A percentile compares a stretch with the other conserved stretches of the same genome.
phyloP scores from a whole-genome alignment of 768 basidiomycete species.

The Tricholoma furcatifolium region DNA sequence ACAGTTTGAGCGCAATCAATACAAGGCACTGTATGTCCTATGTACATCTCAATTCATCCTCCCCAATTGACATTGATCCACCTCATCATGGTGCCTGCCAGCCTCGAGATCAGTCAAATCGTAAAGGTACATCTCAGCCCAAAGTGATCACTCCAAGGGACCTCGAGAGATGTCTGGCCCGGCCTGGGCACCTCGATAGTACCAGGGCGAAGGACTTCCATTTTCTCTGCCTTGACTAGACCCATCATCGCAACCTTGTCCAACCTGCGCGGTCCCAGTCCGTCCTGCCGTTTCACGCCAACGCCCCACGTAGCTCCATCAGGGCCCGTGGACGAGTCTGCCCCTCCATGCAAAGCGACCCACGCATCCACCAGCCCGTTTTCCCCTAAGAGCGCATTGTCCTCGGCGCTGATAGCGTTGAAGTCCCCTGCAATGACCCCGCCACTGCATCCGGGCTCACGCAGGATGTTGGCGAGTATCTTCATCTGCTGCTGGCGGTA shows the following conservation, averaged over 20 bases:
- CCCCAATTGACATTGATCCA: no score
- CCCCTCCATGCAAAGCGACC: constrained; percentile 32
- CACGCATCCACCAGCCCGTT: constrained; percentile 41
- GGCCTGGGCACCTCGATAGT: constrained; percentile 28
- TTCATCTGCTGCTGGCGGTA: constrained; percentile 31
- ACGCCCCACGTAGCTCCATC: constrained; percentile 35
- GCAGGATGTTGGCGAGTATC: constrained; percentile 32
- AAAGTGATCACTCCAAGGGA: constrained; percentile 33
- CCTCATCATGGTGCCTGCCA: no score
- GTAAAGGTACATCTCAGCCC: constrained; percentile 26
- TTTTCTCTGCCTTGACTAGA: constrained; percentile 28
- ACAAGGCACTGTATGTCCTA: no score
- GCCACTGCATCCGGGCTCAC: constrained; percentile 30
- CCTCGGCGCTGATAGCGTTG: constrained; percentile 38
- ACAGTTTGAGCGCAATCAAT: no score
- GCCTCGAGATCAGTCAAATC: not conserved
- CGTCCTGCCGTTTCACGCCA: constrained; percentile 23
- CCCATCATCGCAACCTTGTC: constrained; percentile 42
- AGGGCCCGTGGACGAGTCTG: no score
- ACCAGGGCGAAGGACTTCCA: constrained; percentile 37
- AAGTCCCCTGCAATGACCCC: constrained; percentile 49
- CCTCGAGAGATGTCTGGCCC: constrained; percentile 15
- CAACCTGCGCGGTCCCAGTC: constrained; percentile 31
- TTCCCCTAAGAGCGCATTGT: constrained; percentile 22
- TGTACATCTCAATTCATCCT: no score